These are phyloP conservation scores for Stereocaulon alpinum DNA, from an alignment of 495 filamentous ascomycete species.

Conservation along the genomic window DNA sequence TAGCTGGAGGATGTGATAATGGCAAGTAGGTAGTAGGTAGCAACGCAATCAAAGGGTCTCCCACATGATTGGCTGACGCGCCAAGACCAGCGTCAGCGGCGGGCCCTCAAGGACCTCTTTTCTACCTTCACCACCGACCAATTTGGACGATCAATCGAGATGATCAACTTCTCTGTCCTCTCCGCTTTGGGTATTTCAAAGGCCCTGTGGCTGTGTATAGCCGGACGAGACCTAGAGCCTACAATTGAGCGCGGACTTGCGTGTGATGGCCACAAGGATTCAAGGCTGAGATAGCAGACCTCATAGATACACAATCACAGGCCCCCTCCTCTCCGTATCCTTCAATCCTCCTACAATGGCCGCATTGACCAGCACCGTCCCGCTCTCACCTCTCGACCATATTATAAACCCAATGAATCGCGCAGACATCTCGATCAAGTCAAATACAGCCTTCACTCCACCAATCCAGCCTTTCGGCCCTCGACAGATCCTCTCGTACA, in stretches of 20 bases:
- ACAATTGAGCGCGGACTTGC: background rate
- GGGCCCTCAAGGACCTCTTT: too few relatives aligned
- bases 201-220: too few relatives aligned
- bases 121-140: too few relatives aligned
- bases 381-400: background rate
- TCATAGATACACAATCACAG: background rate
- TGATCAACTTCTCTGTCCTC: too few relatives aligned
- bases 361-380: background rate
- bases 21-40: background rate
- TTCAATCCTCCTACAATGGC: background rate
- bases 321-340: background rate
- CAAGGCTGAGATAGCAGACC: background rate
- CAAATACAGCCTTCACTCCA: too few relatives aligned
- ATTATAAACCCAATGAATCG: too few relatives aligned
- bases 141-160: too few relatives aligned
- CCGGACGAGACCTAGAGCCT: too few relatives aligned
- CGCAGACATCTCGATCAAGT: too few relatives aligned
- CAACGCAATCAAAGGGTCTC: background rate
- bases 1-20: background rate
- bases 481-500: background rate
- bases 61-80: background rate
- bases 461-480: background rate
- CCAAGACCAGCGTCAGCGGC: background rate
- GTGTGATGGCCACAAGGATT: background rate
- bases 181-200: too few relatives aligned